A percentile compares a stretch with the other conserved stretches of the same genome.
phyloP scores from a whole-genome alignment of 768 basidiomycete species.

The Boletus eberwhitei region DNA sequence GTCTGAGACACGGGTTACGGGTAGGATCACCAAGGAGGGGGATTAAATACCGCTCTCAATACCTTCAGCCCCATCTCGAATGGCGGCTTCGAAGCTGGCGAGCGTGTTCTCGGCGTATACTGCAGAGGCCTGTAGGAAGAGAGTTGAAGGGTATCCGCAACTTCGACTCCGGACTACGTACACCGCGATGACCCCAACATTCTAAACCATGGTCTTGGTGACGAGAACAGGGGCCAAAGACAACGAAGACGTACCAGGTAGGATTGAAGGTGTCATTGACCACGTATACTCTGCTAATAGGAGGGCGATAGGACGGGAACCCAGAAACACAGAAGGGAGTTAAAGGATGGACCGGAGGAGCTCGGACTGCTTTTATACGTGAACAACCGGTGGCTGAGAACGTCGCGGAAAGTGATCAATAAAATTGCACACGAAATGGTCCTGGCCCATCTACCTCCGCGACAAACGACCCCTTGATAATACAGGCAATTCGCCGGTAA shows the following conservation, averaged over 20 bases:
- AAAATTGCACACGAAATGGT: background rate
- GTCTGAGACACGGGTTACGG: conserved; percentile 69
- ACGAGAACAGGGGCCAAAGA: background rate
- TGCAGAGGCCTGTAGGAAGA: conserved; percentile 69
- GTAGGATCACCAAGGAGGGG: conserved; percentile 33
- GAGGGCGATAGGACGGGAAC: background rate
- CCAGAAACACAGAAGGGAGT: background rate
- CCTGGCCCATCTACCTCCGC: conserved; percentile 1
- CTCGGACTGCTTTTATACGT: conserved; percentile 24
- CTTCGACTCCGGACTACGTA: conserved; percentile 40
- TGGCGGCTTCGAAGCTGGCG: conserved; percentile 92
- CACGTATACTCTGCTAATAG: conserved; percentile 4
- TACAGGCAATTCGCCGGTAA: background rate
- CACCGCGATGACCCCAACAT: conserved; percentile 79
- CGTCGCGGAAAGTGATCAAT: conserved; percentile 4
- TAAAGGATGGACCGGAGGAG: background rate
- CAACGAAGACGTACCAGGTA: conserved; percentile 27
- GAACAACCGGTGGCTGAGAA: conserved; percentile 23
- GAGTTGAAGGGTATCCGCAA: background rate
- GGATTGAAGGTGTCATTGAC: conserved; percentile 20
- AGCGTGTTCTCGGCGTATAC: conserved; percentile 92
- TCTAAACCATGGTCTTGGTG: conserved; percentile 38
- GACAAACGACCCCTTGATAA: background rate
- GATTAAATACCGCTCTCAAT: conserved; percentile 91
- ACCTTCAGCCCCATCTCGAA: conserved; percentile 91